These are phyloP conservation scores for Chalciporus piperatus DNA, from an alignment of 768 basidiomycete genomes.

Conservation along the genomic window DNA sequence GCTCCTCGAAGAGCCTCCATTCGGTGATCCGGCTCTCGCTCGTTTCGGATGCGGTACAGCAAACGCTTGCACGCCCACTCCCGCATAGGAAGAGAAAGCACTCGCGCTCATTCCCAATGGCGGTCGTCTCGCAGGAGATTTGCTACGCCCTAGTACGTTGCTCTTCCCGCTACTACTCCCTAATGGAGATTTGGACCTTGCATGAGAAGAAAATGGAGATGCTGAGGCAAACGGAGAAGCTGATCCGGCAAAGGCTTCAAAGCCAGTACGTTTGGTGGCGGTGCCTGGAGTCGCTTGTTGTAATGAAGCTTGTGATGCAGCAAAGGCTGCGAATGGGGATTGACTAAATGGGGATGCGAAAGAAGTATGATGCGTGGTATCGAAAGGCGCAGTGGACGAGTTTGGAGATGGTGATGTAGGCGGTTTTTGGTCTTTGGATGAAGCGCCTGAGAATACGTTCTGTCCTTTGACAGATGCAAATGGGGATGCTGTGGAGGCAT, in stretches of 20 bases:
- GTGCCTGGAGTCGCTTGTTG: slow-evolving; percentile 30
- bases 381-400: slow-evolving; percentile 16
- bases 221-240: slow-evolving; percentile 48
- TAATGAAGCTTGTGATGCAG: slow-evolving; percentile 12
- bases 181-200: slow-evolving; percentile 53
- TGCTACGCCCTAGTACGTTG: slow-evolving; percentile 38
- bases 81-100: slow-evolving; percentile 63
- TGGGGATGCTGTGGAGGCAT: slow-evolving; percentile 70
- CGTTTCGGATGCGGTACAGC: slow-evolving; percentile 48
- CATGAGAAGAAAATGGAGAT: slow-evolving; percentile 28
- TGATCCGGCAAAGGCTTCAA: slow-evolving; percentile 53
- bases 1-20: slow-evolving; percentile 40
- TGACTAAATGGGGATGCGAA: slow-evolving; percentile 23
- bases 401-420: slow-evolving; percentile 26
- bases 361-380: slow-evolving; percentile 20
- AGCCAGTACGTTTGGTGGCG: slow-evolving; percentile 50
- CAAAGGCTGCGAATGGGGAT: slow-evolving; percentile 22
- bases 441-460: slow-evolving; percentile 40
- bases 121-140: slow-evolving; percentile 53
- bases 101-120: slow-evolving; percentile 40
- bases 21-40: slow-evolving; percentile 50
- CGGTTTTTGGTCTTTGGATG: slow-evolving; percentile 27
- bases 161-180: slow-evolving; percentile 25
- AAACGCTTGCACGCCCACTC: slow-evolving; percentile 43
- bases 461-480: slow-evolving; percentile 73